These are phyloP conservation scores for Protomyces macrosporus DNA, from an alignment of 1,139 yeast genomes.

Conservation along the genomic window DNA sequence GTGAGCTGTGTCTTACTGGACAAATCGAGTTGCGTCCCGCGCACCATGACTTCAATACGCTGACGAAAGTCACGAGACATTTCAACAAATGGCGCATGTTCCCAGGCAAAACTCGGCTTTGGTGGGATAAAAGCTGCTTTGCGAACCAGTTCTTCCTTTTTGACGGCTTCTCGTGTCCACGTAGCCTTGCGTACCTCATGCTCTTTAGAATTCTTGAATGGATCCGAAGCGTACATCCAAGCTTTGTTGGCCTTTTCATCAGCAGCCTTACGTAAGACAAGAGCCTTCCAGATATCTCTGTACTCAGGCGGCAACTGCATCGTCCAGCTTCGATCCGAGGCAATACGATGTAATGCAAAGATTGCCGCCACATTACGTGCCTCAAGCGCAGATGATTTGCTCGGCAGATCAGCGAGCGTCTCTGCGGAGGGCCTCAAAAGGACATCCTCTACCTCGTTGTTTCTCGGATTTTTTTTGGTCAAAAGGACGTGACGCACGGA, in stretches of 20 bases:
- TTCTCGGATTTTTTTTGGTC: constrained; percentile 73
- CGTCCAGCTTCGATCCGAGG: constrained; percentile 54
- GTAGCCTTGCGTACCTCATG: constrained; percentile 35
- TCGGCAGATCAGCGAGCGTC: constrained; percentile 43
- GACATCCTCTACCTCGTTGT: constrained; percentile 59
- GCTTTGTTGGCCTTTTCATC: constrained; percentile 46
- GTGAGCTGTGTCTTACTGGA: neutral
- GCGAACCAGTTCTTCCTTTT: constrained; percentile 31
- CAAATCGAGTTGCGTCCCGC: constrained; percentile 11
- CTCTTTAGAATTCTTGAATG: constrained; percentile 56
- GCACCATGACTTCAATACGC: constrained; percentile 36
- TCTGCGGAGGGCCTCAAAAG: constrained; percentile 57
- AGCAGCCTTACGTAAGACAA: constrained; percentile 55
- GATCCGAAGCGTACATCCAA: constrained; percentile 55
- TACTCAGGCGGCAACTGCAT: constrained; percentile 79
- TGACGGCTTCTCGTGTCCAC: constrained; percentile 33
- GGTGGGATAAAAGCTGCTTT: constrained; percentile 25
- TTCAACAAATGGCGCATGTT: constrained; percentile 30
- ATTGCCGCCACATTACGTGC: constrained; percentile 91
- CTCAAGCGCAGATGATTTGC: constrained; percentile 75
- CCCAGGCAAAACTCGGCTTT: constrained; percentile 16
- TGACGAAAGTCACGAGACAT: constrained; percentile 39
- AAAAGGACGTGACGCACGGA: constrained; percentile 53
- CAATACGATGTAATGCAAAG: constrained; percentile 71
- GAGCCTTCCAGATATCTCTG: constrained; percentile 66